These are phyloP conservation scores for Warburgia ugandensis DNA, from an alignment of 164 flowering plant genomes.

Conservation along the genomic window DNA sequence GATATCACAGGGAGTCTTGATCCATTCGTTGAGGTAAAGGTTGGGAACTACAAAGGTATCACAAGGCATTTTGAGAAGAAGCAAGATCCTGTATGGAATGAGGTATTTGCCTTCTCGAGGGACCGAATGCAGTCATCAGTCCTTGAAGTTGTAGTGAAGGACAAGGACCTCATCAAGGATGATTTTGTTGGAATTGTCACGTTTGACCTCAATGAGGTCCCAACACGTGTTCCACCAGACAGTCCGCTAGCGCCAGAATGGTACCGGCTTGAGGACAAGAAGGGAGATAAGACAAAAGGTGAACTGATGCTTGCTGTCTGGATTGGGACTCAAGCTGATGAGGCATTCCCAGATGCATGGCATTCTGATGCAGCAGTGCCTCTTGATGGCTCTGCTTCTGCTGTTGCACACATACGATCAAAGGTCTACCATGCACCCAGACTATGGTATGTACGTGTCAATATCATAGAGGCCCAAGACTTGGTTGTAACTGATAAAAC, in stretches of 20 bases:
- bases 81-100: slow-evolving; percentile 78
- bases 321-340: slow-evolving; percentile 96
- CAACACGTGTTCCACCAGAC: slow-evolving; percentile 82
- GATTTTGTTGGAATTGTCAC: slow-evolving; percentile 73
- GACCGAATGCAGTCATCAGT: slow-evolving; percentile 77
- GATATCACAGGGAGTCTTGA: slow-evolving; percentile 85
- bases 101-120: slow-evolving; percentile 76
- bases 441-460: slow-evolving; percentile 84
- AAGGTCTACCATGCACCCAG: slow-evolving; percentile 89
- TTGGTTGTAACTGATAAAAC: slow-evolving; percentile 54
- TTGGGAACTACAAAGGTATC: slow-evolving; percentile 81
- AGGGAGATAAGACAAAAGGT: slow-evolving; percentile 64
- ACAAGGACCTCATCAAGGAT: slow-evolving; percentile 78
- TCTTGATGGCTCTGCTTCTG: slow-evolving; percentile 32
- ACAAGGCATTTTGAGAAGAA: slow-evolving; percentile 72
- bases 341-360: slow-evolving; percentile 90
- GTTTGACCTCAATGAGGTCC: slow-evolving; percentile 82
- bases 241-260: slow-evolving; percentile 93
- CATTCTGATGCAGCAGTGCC: slow-evolving; percentile 76
- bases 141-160: slow-evolving; percentile 71
- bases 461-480: slow-evolving; percentile 87
- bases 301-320: slow-evolving; percentile 95
- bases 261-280: slow-evolving; percentile 74
- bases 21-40: slow-evolving; percentile 80
- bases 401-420: slow-evolving; percentile 55